Evolutionary conservation across 108 stramenopile genomes (phyloP), one percentile per base, ranked within the genome.

Genomic region (Cyclotella sp.): DNA sequence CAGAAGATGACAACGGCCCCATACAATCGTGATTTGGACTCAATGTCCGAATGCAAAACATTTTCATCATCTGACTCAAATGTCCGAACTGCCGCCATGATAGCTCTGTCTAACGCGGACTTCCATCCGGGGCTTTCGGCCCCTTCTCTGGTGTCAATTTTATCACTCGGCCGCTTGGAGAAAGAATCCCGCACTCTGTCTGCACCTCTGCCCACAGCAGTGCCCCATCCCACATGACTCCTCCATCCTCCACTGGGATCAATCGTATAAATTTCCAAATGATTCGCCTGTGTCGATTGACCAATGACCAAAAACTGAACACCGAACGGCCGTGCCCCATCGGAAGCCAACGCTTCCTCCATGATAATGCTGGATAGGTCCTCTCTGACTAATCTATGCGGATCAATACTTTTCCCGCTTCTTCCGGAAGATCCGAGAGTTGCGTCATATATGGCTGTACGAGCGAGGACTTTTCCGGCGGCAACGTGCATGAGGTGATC

Each of bases 171-270:
- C 46, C 0, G 12, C 22, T 40, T 29, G 11, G 9, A 27, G 46
- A 82, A 70, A 11, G 22, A 70, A 1, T 15, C 41, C 21, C 79
- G 40, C 10, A 80, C 75, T 30, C 61, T 28, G 51, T 84, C 83
- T 19, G 79, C 83, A 43, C 70, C 76, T 41, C 79, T 46, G 15
- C 83, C 83, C 21, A 84, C 57, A 16, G 75, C 79, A n/a, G 83
- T 49, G 19, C 70, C 79, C 21, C 29, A 47, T 26, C 79, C 79
- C 16, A 47, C 24, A 19, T 74, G 69, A 65, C 70, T 70, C 28
- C 62, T 76, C 75, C 79, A 84, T 44, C 83, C 83, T 11, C 83
- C 83, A 44, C 75, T 77, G 6, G 83, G 83, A 77, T 84, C 83
- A 26, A 84, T 67, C 9, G 83, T 84, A 61, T 84, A 84, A 15